Evolutionary conservation across 2,329 filamentous ascomycete species (phyloP), one percentile per base, ranked within the genome.

Genomic region (Atkinsonella texensis): DNA sequence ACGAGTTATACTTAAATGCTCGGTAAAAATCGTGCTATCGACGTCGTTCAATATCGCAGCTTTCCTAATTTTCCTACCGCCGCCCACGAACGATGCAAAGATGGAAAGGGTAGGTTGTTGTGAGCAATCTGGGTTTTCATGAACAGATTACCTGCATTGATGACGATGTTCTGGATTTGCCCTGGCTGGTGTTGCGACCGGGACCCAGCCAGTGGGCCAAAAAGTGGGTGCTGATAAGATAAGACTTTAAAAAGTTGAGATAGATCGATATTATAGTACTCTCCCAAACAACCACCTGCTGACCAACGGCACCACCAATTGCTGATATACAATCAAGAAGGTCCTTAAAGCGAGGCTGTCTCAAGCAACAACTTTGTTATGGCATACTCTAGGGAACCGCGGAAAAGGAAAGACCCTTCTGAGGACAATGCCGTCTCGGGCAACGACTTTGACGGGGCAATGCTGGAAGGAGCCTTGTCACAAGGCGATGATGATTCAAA

Each of bases 371-470:
- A 39, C 20, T 28, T 20, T n/a, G 35, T 46, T 52, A 60, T 60
- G 58, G 48, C 48, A 50, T 46, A n/a, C 39, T 46, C 53, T 53
- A 52, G 51, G 48, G 50, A 41, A 42, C 60, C 63, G 59, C 74
- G 78, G 65, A 87, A 87, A 72, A 79, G 84, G 57, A 87, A 86
- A 68, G 77, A 78, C 54, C 73, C 79, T 18, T 75, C 73, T 23
- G 72, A 72, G 33, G 78, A 80, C 58, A 68, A 73, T 13, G 71
- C 77, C 55, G 81, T 78, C 20, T 52, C 51, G 15, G 54, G 52
- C 28, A 31, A 81, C 58, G 82, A 85, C 58, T 77, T 84, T 54
- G 72, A 69, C 52, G 72, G 77, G 53, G 74, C 70, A 31, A 64
- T 74, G 43, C 68, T 81, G 20, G 75, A 81, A 51, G 77, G 75